A percentile compares a stretch with the other conserved stretches of the same genome.
Conservation (phyloP, 2,329 filamentous ascomycete genomes). For the Phyllosticta citrichinensis region DNA sequence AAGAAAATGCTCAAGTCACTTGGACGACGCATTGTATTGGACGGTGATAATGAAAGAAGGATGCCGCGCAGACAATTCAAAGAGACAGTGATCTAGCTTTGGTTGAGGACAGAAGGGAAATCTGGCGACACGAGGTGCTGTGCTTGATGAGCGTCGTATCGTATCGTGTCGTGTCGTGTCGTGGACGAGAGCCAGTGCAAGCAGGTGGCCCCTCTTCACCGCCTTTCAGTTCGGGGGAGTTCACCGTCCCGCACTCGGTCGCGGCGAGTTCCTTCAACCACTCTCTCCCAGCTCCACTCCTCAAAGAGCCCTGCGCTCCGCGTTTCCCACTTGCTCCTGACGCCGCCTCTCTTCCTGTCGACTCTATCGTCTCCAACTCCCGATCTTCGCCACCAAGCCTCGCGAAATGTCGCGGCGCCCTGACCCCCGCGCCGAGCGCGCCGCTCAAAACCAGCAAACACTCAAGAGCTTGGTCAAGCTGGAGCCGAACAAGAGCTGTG, state of each 20-base stretch:
- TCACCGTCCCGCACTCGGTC: background rate
- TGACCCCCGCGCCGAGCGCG: constrained; percentile 73
- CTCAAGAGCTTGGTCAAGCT: constrained; percentile 93
- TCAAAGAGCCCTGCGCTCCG: background rate
- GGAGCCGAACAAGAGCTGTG: constrained; percentile 91
- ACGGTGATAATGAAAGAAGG: too few species aligned
- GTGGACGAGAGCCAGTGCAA: background rate
- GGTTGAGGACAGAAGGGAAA: too few species aligned
- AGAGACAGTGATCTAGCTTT: too few species aligned
- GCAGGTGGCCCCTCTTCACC: background rate
- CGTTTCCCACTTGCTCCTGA: background rate
- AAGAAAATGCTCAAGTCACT: too few species aligned
- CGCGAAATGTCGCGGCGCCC: constrained; percentile 61
- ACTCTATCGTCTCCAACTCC: background rate
- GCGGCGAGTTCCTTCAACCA: background rate
- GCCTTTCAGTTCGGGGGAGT: background rate
- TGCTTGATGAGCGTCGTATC: too few species aligned
- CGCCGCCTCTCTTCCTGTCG: background rate
- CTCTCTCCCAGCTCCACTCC: background rate
- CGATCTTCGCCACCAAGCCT: background rate
- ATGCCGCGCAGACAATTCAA: too few species aligned
- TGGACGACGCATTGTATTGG: too few species aligned
- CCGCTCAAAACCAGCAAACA: constrained; percentile 85
- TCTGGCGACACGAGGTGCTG: too few species aligned
- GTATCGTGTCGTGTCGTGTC: too few species aligned